Conservation (phyloP, 805 yeast genomes). For the Schwanniomyces occidentalis region DNA sequence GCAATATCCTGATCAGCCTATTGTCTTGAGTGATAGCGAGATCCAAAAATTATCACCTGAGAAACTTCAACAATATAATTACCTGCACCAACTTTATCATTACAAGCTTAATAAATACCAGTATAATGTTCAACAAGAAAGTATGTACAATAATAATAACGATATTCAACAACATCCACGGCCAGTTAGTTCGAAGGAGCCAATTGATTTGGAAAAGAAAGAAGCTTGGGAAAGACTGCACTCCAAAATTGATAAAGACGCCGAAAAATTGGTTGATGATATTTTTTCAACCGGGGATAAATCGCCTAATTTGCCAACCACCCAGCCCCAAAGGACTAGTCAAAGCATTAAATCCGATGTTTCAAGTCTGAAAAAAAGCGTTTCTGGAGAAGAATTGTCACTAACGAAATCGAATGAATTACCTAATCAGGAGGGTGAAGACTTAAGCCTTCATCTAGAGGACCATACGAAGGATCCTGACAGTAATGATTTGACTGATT, state of each 20-base stretch:
- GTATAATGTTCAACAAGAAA: constrained; percentile 10
- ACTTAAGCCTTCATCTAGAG: too few species aligned
- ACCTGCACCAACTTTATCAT: constrained; percentile 20
- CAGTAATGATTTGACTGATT: constrained; percentile 4
- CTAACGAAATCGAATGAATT: too few species aligned
- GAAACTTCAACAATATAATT: constrained; percentile 22
- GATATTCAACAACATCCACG: constrained; percentile 1
- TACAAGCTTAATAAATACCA: constrained; percentile 17
- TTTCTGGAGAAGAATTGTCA: too few species aligned
- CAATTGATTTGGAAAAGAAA: constrained; percentile 23
- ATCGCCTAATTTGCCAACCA: constrained; percentile 9
- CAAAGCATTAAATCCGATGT: constrained; percentile 23
- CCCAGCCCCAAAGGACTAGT: constrained; percentile 14
- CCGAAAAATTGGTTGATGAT: constrained; percentile 41
- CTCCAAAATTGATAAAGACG: constrained; percentile 25
- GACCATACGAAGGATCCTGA: constrained; percentile 2
- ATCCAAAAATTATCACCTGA: constrained; percentile 17
- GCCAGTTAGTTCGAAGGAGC: constrained; percentile 8
- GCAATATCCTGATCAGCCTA: constrained; percentile 17
- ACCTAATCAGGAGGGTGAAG: too few species aligned
- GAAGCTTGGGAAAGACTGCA: constrained; percentile 40
- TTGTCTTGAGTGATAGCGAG: constrained; percentile 12
- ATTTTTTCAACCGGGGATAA: constrained; percentile 31
- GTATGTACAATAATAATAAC: background rate
- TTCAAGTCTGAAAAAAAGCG: too few species aligned